Evolutionary conservation across 257 asterid genomes (phyloP), one percentile per base, ranked within the genome.

Genomic region (Thymus mandschuricus): DNA sequence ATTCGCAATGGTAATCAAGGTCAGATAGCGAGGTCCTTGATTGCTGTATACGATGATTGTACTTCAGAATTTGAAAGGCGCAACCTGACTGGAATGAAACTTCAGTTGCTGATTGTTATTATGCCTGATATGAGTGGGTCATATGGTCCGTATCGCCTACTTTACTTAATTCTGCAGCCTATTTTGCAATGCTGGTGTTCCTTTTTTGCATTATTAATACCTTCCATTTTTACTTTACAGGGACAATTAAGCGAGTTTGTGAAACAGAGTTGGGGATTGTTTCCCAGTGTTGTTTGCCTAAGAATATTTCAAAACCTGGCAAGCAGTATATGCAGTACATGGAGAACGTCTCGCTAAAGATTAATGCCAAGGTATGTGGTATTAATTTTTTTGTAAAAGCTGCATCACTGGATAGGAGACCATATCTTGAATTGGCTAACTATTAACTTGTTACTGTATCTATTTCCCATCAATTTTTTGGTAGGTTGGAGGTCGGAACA

Each of bases 201-300:
- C 35, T 72, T 11, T 51, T 15, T 71, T 10, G 76, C 57, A 56
- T 31, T 35, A 28, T 44, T 62, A 48, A 8, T 31, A 12, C 11
- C 0, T 7, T n/a, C 57, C 38, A 48, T 50, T 5, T 35, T 41
- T 38, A 4, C 41, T 38, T 59, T 45, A n/a, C 83, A 91, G 98
- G 96, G 27, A 78, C 57, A 56, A 91, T 91, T 52, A 94, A 94
- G 70, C 75, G 92, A 12, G 74, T 87, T 0, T 94, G 97, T 31
- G 97, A 94, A 70, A 94, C 97, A 0, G 92, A 84, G 51, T 54
- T 94, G 81, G 97, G 96, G 8, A 89, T 94, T 79, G 96, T 94
- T 46, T 83, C 97, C 0, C 98, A 94, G 30, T 94, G 98, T 68
- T 89, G 97, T 49, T 88, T 78, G 64, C 95, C 98, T 1, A 75